Evolutionary conservation across 2,329 filamentous ascomycete genomes (phyloP), one percentile per base, ranked within the genome.

Genomic region (Emericellopsis cladophorae): DNA sequence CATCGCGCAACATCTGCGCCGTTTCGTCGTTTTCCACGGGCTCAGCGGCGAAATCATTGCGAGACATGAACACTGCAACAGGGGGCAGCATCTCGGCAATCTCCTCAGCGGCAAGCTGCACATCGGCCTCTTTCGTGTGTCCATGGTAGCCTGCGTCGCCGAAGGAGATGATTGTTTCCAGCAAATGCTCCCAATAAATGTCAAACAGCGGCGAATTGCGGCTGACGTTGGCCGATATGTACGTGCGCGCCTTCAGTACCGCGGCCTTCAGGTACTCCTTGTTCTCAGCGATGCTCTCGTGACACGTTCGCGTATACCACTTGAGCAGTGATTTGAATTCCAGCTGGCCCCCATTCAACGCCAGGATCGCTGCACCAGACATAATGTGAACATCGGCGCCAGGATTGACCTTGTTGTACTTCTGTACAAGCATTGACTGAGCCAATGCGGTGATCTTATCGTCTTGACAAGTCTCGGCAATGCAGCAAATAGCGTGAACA

Each of bases 401-500:
- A 44, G 76, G 70, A 53, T 78, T 92, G 42, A 95, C 78, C 59
- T 92, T 90, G 45, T 83, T 81, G 43, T 96, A 76, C 59, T 98
- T 96, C 55, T 98, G 92, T n/a, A 95, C 65, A 21, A 99, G 76
- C 80, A 98, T 95, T 1, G 88, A 93, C 51, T 95, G 84, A 3
- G 89, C 90, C 40, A 98, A 68, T 5, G 89, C 89, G 7, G 84
- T 92, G 41, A 98, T 94, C 62, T 95, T 95, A 44, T 87, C 80
- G 52, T 98, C 89, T 37, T 82, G 75, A 55, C 81, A 88, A 43
- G 76, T 80, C 18, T 74, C 76, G 1, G 92, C 87, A 55, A 98
- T 86, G n/a, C 80, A 81, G 43, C 93, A 90, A 45, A 98, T 90
- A 0, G 90, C 87, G 54, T 93, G 81, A n/a, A 96, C 79, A n/a